Base-by-base conservation (phyloP, 768 basidiomycete genomes). In the Dictyophora rubrovolvata region DNA sequence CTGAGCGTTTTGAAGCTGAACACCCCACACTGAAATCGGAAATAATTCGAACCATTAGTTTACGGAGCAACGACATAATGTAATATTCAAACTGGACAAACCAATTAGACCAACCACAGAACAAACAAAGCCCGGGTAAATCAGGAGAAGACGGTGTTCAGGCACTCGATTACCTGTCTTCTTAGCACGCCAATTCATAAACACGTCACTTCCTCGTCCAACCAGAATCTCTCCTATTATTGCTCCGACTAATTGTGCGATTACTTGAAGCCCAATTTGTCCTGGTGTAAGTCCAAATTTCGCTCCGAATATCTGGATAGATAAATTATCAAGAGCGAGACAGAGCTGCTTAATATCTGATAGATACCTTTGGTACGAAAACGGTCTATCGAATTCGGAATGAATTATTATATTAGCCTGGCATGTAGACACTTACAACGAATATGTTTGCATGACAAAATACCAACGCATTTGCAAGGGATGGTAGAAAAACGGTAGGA, bases 251-350 rank as follows among this genome's bases (percentile, higher is more conserved):
- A 65, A 48, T 8, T 59, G 60, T 0, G 61, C 62, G 48, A 65
- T 53, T 52, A 67, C 65, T 48, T 67, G 65, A 1, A 66, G 53
- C 7, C 66, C 66, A n/a, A 60, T 54, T 22, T 63, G 63, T 17
- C 64, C 66, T 1, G 64, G 20, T 18, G 60, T 63, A 37, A 67
- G 58, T 17, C 20, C 22, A 48, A 60, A 64, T n/a, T 64, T 64
- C 16, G 48, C 37, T 0, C 66, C 65, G 9, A 67, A 59, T 0
- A 66, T 52, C 61, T 62, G 59, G 9, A 10, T 33, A 18, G 9
- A 10, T 33, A 18, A 18, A 46, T 23, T 22, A 21, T 18, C 20
- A 22, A 56, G n/a, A 33, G 22, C 28, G 23, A 42, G 4, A n/a
- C 2, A 12, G 11, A n/a, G 42, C 10, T 42, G 42, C 42, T 42